These are phyloP conservation scores for Candida glucosophila DNA, from an alignment of 1,139 yeast species.

Conservation along the genomic window DNA sequence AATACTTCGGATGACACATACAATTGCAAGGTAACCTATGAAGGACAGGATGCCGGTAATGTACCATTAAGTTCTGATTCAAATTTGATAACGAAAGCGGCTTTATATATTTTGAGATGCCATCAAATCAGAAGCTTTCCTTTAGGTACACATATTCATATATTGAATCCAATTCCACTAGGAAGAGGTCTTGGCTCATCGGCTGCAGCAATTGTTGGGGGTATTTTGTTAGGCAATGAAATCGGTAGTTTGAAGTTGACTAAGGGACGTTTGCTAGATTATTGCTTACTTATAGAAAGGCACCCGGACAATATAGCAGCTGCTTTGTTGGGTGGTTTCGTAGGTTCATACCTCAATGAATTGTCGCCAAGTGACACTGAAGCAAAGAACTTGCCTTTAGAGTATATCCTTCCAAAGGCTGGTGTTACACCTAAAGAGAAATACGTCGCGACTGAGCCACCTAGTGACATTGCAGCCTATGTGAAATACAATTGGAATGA, in stretches of 20 bases:
- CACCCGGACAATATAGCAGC: slow-evolving; percentile 98
- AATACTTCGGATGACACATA: slow-evolving; percentile 52
- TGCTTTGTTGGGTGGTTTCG: slow-evolving; percentile 98
- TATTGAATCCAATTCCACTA: slow-evolving; percentile 84
- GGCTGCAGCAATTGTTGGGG: slow-evolving; percentile 99
- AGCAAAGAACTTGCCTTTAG: slow-evolving; percentile 74
- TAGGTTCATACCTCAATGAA: slow-evolving; percentile 86
- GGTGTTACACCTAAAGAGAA: slow-evolving; percentile 50
- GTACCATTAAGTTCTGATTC: slow-evolving; percentile 73
- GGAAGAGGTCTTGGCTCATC: slow-evolving; percentile 97
- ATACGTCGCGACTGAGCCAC: slow-evolving; percentile 43
- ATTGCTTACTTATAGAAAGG: slow-evolving; percentile 92
- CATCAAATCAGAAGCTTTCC: slow-evolving; percentile 73
- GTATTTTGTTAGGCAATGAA: slow-evolving; percentile 85
- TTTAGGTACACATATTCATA: slow-evolving; percentile 71
- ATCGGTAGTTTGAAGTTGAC: slow-evolving; percentile 65
- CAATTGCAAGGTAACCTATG: slow-evolving; percentile 64
- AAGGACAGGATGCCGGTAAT: slow-evolving; percentile 64
- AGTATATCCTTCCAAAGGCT: slow-evolving; percentile 76
- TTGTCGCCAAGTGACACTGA: slow-evolving; percentile 60
- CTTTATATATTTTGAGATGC: slow-evolving; percentile 81
- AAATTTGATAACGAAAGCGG: slow-evolving; percentile 86
- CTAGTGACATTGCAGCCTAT: slow-evolving; percentile 82
- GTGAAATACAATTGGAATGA: slow-evolving; percentile 78
- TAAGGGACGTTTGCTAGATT: slow-evolving; percentile 81